Evolutionary conservation across 225 moss, liverwort and hornwort genomes (phyloP), one percentile per base, ranked within the genome.

Genomic region (Antitrichia curtipendula): DNA sequence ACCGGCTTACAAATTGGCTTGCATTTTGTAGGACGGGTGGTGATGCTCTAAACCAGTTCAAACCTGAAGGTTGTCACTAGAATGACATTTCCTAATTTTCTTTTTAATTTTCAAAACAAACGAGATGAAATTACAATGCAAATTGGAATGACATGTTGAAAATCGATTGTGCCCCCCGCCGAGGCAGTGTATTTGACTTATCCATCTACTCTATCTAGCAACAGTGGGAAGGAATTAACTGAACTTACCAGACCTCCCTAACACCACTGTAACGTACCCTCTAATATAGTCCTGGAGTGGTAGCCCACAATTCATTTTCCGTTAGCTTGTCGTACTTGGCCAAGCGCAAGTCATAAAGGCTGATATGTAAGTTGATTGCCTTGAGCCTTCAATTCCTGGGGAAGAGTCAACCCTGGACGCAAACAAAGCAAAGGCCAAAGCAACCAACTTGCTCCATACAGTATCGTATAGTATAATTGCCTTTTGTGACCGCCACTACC

Each of bases 391-490:
- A 85, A 38, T 60, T 59, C 41, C 9, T 24, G 12, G 27, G 36
- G 53, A 59, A 86, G 70, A 83, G 89, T 89, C 89, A 89, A 89
- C 89, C 12, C 8, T 43, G 82, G 59, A 62, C 82, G 83, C 78
- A 62, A 86, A 86, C 70, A 89, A 82, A 41, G 61, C 77, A 82
- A 82, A 57, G 20, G 66, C 75, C 77, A 89, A 86, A 78, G 28
- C 70, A 17, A 45, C 82, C 69, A n/a, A 54, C 82, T 86, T 86
- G 77, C 78, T 16, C 52, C 32, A 22, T 60, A 75, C 70, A 75
- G 63, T 63, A 85, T 63, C 45, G 61, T 60, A 81, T 21, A 43
- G 61, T 81, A 81, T 60, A 24, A 45, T n/a, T n/a, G n/a, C n/a
- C 82, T 82, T 69, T 78, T 45, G 61, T 4, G 62, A 28, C 41